Evolutionary conservation across 106 monocot genomes (phyloP).

Genomic region (Vanilla planifolia): DNA sequence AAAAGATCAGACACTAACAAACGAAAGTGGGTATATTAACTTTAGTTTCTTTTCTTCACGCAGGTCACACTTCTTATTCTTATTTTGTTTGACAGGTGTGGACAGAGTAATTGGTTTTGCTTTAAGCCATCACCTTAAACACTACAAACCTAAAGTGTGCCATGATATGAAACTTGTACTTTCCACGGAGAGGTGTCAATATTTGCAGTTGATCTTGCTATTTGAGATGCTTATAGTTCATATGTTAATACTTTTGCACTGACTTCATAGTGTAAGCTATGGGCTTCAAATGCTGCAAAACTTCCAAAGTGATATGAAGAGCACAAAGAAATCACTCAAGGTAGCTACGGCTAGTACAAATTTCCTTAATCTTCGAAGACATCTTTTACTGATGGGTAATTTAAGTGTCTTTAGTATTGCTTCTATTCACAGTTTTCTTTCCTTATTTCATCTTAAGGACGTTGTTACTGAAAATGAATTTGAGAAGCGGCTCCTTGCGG

Average conservation of each 20-base stretch:
- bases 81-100: slow-evolving; percentile 35
- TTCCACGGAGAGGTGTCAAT: slow-evolving; percentile 13
- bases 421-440: no score
- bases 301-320: slow-evolving; percentile 9
- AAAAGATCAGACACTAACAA: slow-evolving; percentile 62
- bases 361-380: background rate
- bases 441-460: slow-evolving; percentile 35
- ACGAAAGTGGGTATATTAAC: slow-evolving; percentile 52
- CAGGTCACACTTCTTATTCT: background rate
- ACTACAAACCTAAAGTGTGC: slow-evolving; percentile 12
- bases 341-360: background rate
- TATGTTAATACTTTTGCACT: background rate
- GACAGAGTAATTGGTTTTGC: slow-evolving; percentile 79
- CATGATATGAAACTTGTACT: slow-evolving; percentile 35
- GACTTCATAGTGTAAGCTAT: slow-evolving; percentile 4
- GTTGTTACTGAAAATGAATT: slow-evolving; percentile 98
- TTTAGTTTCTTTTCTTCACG: background rate
- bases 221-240: background rate
- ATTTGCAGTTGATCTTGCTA: background rate
- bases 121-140: slow-evolving; percentile 48
- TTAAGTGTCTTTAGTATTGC: background rate
- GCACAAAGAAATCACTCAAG: slow-evolving; percentile 8
- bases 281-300: slow-evolving; percentile 12
- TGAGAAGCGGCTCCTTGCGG: slow-evolving; percentile 87
- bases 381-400: background rate